A percentile compares a stretch with the other conserved stretches of the same genome.
Conservation (phyloP, 148 eudicot species). For the Euryodendron excelsum region DNA sequence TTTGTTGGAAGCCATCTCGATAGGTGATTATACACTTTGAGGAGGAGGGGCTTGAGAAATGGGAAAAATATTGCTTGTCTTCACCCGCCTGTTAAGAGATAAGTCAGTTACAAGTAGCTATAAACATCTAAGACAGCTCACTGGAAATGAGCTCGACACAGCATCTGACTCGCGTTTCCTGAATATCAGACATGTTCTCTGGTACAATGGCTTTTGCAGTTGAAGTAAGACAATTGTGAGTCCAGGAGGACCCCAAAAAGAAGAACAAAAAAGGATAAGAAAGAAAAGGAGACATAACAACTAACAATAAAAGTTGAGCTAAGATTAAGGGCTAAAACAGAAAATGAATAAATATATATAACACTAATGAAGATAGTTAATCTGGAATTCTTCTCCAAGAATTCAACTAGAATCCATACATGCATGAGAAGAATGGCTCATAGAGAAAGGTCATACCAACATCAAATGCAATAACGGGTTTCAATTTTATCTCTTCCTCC, state of each 20-base stretch:
- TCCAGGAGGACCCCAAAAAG: not conserved
- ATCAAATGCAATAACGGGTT: constrained; percentile 97
- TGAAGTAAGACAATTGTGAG: not conserved
- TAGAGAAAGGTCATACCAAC: constrained; percentile 50
- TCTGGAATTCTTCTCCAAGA: not conserved
- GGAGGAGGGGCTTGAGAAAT: too few relatives aligned
- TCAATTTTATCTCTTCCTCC: constrained; percentile 86
- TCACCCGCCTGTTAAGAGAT: not conserved
- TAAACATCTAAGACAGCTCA: not conserved
- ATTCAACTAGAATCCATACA: not conserved
- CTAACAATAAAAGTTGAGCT: not conserved
- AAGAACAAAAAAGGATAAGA: not conserved
- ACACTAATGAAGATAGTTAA: not conserved
- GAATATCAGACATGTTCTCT: not conserved
- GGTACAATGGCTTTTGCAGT: not conserved
- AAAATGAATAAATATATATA: not conserved
- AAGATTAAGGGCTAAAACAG: not conserved
- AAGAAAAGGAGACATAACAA: constrained; percentile 10
- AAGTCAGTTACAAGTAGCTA: not conserved
- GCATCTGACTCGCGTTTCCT: not conserved
- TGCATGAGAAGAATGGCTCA: not conserved
- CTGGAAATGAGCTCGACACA: not conserved
- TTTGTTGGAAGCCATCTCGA: too few relatives aligned
- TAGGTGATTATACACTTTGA: too few relatives aligned
- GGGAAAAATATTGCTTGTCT: too few relatives aligned